A percentile compares a stretch with the other conserved stretches of the same genome.
These are phyloP conservation scores for Emericellopsis cladophorae DNA, from an alignment of 2,329 filamentous ascomycete species.

Conservation along the genomic window DNA sequence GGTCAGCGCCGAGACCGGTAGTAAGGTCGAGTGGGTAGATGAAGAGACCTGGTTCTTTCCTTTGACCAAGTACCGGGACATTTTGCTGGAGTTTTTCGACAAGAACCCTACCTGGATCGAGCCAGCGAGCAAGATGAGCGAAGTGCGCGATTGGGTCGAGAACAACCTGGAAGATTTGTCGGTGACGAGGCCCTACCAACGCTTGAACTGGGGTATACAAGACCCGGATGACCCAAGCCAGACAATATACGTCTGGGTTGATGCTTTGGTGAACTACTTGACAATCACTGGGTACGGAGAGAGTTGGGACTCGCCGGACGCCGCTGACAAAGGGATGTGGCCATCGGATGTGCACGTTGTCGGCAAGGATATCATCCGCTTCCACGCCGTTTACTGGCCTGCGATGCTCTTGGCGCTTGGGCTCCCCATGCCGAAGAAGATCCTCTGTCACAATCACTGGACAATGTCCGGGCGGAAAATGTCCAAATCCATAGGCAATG, in stretches of 20 bases:
- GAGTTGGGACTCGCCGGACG: conserved; percentile 50
- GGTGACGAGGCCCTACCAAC: conserved; percentile 66
- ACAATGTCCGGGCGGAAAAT: conserved; percentile 86
- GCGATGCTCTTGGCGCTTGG: conserved; percentile 84
- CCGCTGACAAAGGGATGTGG: conserved; percentile 54
- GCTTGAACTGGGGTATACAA: conserved; percentile 76
- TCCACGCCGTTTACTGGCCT: conserved; percentile 97
- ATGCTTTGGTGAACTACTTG: conserved; percentile 88
- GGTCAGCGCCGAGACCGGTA: conserved; percentile 77
- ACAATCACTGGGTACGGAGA: conserved; percentile 67
- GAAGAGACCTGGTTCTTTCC: conserved; percentile 94
- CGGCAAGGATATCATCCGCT: conserved; percentile 91
- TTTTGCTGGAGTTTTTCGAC: conserved; percentile 66
- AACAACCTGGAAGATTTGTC: conserved; percentile 77
- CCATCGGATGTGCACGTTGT: conserved; percentile 86
- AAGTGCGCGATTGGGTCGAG: conserved; percentile 65
- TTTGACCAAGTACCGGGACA: conserved; percentile 70
- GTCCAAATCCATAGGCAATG: conserved; percentile 91
- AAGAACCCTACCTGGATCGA: conserved; percentile 68
- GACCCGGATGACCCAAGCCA: conserved; percentile 77
- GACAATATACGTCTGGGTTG: conserved; percentile 94
- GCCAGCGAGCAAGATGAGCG: conserved; percentile 60
- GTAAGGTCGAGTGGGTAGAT: conserved; percentile 86
- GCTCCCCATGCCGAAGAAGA: conserved; percentile 62
- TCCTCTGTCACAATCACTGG: conserved; percentile 92